Base-by-base conservation (phyloP, 352 stramenopile species). In the Thraustotheca clavata region DNA sequence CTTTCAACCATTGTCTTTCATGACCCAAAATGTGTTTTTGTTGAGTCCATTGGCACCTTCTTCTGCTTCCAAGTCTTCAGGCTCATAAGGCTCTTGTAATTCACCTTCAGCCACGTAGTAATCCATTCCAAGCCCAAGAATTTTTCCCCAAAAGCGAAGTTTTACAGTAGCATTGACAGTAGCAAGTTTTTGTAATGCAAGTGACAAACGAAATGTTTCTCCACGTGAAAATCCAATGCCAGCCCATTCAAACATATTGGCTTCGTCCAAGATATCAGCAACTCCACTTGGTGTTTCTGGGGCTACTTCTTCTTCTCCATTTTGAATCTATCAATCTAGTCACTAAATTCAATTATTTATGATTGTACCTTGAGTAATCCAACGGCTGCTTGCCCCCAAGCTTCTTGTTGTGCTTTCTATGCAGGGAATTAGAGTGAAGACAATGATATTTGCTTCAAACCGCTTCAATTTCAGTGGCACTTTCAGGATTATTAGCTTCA, bases 11-110 rank as follows among this genome's bases (percentile, higher is more conserved):
- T 90, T 73, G 68, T 89, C 83, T 60, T 86, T 84, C 79, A 91
- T 85, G 2, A 83, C 86, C 86, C 85, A 97, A 69, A 96, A 97
- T 12, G 86, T 95, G 62, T 87, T 88, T 60, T 91, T 92, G 72
- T 97, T 97, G 31, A 68, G 76, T 4, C 89, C 89, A 14, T 69
- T 66, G 11, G 65, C 67, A 1, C 82, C 83, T 72, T 92, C 78
- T 36, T 88, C 76, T 0, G 86, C 83, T 18, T 88, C 76, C 11
- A 63, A 60, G 39, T 95, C 88, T 32, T 94, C 84, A 0, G 77
- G 76, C 35, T 87, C 71, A 50, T 76, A 73, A 8, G 68, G 54
- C 3, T 67, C 68, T 6, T 72, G 40, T 3, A 88, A 35, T 54
- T 91, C 78, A 2, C 87, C 87, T 65, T 96, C 87, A 0, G 86